A percentile compares a stretch with the other conserved stretches of the same genome.
These are phyloP conservation scores for Serendipita indica DNA, from an alignment of 768 basidiomycete genomes.

Conservation along the genomic window DNA sequence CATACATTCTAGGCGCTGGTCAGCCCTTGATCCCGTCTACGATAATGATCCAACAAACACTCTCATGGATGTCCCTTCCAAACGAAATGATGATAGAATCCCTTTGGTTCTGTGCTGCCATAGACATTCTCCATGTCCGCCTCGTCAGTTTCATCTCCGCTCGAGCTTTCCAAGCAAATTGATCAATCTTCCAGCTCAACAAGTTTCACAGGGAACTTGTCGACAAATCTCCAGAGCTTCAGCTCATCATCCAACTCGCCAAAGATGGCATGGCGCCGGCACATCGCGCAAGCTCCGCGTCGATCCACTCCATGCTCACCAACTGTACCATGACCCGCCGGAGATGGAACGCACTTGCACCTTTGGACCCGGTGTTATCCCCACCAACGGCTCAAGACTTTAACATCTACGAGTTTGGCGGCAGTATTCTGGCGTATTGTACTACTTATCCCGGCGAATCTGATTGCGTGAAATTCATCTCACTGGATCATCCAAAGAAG, in stretches of 20 bases:
- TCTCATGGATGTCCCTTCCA: background rate
- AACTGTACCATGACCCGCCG: background rate
- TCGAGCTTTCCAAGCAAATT: background rate
- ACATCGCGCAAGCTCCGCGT: background rate
- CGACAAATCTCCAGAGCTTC: background rate
- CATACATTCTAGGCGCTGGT: too few species aligned
- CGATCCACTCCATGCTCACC: background rate
- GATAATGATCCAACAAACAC: too few species aligned
- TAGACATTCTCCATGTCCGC: background rate
- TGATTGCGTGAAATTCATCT: background rate
- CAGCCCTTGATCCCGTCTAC: too few species aligned
- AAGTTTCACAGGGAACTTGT: background rate
- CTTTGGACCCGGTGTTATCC: background rate
- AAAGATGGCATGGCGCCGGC: background rate
- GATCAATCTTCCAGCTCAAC: background rate
- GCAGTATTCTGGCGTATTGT: background rate
- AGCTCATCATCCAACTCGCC: background rate
- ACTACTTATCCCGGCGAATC: background rate
- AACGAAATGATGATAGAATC: background rate
- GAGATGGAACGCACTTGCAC: background rate
- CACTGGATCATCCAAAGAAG: background rate
- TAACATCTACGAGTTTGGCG: slow-evolving; percentile 4
- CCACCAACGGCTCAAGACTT: background rate
- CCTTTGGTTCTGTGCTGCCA: background rate
- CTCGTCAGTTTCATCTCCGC: background rate